Evolutionary conservation across 352 stramenopile species (phyloP), one percentile per base, ranked within the genome.

Genomic region (Phytophthora pini): DNA sequence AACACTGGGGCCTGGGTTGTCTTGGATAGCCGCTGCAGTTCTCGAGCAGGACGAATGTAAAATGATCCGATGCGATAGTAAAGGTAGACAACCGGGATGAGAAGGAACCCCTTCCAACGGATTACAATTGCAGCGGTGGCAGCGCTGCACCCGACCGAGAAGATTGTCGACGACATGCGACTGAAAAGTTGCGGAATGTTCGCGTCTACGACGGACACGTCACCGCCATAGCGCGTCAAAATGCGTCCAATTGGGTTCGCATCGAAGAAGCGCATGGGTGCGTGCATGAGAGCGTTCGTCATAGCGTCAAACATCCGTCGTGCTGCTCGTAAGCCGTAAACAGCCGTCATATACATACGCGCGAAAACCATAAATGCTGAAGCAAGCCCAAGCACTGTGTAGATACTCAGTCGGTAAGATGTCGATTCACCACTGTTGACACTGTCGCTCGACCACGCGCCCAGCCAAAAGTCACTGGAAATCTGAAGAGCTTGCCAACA

Each of bases 251-350:
- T 77, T 4, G 93, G 94, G 49, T 97, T 98, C 2, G 88, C 90
- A 68, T 98, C 93, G 74, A 98, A 98, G 67, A 98, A 98, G 6
- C 82, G 62, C 60, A 98, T 87, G 3, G 94, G 92, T 15, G 94
- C 94, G 32, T 84, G 65, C 24, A 98, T 77, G 8, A 98, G 81
- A 43, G 86, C 88, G 9, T 81, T 68, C 13, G 92, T 96, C 61
- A 98, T 82, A n/a, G 86, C 60, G 40, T 98, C 73, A 59, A 98
- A 97, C 32, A 98, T 74, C 36, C 74, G 75, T 29, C 79, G 65
- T 2, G 77, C 80, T 1, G 80, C 79, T 8, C 56, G 45, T 11
- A 93, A 59, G 7, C 81, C 79, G 2, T 74, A 82, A 12, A 64
- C 55, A 8, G 75, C 77, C 17, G 76, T 74, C 48, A 82, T 68